Evolutionary conservation across 257 asterid genomes (phyloP).

Genomic region (Jasminum sambac): DNA sequence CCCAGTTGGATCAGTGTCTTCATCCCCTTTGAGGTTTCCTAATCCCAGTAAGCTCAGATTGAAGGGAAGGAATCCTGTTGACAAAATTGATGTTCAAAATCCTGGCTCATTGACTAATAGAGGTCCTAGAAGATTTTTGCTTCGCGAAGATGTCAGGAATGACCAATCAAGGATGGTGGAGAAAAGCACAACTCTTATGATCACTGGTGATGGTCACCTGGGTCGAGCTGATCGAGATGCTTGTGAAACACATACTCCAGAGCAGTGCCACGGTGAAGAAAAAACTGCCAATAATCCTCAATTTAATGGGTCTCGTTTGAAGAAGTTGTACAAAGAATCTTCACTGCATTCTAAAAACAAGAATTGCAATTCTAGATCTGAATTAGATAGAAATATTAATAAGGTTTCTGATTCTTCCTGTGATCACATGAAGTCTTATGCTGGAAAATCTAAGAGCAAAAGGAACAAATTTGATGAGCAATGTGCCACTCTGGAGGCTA

Average conservation of each 20-base stretch:
- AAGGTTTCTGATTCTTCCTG: constrained; percentile 43
- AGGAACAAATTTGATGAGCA: constrained; percentile 55
- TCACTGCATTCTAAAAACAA: constrained; percentile 64
- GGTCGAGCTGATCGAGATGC: constrained; percentile 31
- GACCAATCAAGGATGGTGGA: constrained; percentile 35
- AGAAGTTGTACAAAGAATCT: constrained; percentile 57
- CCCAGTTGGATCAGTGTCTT: constrained; percentile 95
- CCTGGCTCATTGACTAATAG: constrained; percentile 36
- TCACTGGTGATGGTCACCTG: constrained; percentile 28
- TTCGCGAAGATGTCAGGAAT: constrained; percentile 47
- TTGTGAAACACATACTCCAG: constrained; percentile 11
- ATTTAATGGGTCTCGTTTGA: constrained; percentile 42
- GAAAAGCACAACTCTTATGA: constrained; percentile 41
- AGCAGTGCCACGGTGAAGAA: constrained; percentile 43
- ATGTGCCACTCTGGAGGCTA: constrained; percentile 45
- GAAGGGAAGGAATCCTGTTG: constrained; percentile 39
- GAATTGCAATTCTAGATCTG: constrained; percentile 47
- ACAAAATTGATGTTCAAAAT: constrained; percentile 48
- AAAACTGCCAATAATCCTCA: constrained; percentile 29
- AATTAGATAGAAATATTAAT: constrained; percentile 39
- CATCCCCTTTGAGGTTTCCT: constrained; percentile 73
- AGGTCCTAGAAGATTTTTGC: constrained; percentile 52
- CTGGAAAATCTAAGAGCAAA: constrained; percentile 60
- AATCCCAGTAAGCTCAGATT: constrained; percentile 46
- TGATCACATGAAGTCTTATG: constrained; percentile 37